Percentiles rank a stretch among this genome's conserved stretches.
Conservation (phyloP, 441 rosid species). For the Croton laevigatus region DNA sequence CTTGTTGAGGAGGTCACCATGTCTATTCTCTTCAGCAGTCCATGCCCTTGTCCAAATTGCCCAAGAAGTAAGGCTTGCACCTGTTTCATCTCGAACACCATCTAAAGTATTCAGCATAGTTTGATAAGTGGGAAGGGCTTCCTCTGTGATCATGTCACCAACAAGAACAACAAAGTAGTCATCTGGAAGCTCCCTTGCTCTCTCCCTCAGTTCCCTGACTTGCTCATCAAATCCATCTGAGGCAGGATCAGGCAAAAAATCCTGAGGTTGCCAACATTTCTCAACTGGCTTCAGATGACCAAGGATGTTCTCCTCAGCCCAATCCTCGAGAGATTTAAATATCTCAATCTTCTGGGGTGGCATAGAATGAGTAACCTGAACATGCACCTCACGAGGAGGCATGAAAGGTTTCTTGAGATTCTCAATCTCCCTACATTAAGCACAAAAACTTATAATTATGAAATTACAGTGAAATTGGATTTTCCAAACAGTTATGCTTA, state of each 20-base stretch:
- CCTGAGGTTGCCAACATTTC: conserved; percentile 94
- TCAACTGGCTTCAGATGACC: conserved; percentile 78
- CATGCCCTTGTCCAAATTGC: conserved; percentile 95
- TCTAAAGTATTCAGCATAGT: conserved; percentile 84
- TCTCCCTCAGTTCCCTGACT: conserved; percentile 69
- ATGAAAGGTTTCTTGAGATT: conserved; percentile 66
- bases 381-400: conserved; percentile 70
- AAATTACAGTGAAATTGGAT: conserved; percentile 6
- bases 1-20: conserved; percentile 85
- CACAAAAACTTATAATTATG: conserved; percentile 16
- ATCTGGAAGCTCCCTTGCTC: conserved; percentile 79
- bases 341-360: conserved; percentile 87
- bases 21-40: conserved; percentile 98
- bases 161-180: conserved; percentile 87
- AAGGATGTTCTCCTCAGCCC: conserved; percentile 79
- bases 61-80: conserved; percentile 86
- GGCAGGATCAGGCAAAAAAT: conserved; percentile 82
- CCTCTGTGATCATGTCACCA: conserved; percentile 98
- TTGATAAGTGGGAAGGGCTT: conserved; percentile 95
- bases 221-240: conserved; percentile 84
- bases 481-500: conserved; percentile 2
- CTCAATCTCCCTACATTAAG: conserved; percentile 64
- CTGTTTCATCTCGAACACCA: conserved; percentile 89
- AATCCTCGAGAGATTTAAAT: conserved; percentile 76
- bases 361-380: conserved; percentile 80